Conservation (phyloP, 2,329 filamentous ascomycete genomes). For the Alternaria longipes region DNA sequence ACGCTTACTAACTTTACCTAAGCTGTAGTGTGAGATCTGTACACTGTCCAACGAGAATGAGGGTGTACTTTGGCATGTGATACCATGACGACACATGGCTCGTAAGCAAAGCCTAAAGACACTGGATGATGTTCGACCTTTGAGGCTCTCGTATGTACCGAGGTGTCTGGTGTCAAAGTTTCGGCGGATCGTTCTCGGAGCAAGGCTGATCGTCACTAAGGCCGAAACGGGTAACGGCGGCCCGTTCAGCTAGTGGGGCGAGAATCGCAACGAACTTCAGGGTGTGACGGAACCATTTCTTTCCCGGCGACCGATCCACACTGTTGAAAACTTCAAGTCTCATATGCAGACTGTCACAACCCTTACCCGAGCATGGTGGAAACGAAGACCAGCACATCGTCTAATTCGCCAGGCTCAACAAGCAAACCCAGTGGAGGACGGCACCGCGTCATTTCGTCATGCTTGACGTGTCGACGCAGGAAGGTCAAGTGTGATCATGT, state of each 20-base stretch:
- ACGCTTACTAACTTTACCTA: neutral
- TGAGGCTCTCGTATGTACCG: neutral
- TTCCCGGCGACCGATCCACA: conserved; percentile 25
- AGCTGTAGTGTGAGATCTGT: neutral
- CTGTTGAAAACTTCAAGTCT: conserved; percentile 21
- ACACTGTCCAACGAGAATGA: conserved; percentile 11
- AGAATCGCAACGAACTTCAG: conserved; percentile 6
- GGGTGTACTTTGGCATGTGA: conserved; percentile 28
- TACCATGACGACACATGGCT: conserved; percentile 1
- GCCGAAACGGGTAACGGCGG: conserved; percentile 12
- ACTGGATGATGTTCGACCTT: no score
- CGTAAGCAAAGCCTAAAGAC: neutral
- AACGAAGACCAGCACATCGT: conserved; percentile 28
- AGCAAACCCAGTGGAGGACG: conserved; percentile 42
- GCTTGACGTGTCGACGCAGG: conserved; percentile 50
- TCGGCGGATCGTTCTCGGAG: neutral
- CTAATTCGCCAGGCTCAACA: conserved; percentile 36
- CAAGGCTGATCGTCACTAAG: conserved; percentile 12
- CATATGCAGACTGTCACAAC: conserved; percentile 15
- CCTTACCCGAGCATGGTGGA: conserved; percentile 36
- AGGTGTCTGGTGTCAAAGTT: conserved; percentile 1
- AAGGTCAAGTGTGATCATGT: conserved; percentile 53
- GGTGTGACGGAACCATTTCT: conserved; percentile 18
- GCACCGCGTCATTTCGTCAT: conserved; percentile 51
- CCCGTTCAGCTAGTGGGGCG: conserved; percentile 16